These are phyloP conservation scores for Akanthomyces lecanii DNA, from an alignment of 2,329 filamentous ascomycete species.

Conservation along the genomic window DNA sequence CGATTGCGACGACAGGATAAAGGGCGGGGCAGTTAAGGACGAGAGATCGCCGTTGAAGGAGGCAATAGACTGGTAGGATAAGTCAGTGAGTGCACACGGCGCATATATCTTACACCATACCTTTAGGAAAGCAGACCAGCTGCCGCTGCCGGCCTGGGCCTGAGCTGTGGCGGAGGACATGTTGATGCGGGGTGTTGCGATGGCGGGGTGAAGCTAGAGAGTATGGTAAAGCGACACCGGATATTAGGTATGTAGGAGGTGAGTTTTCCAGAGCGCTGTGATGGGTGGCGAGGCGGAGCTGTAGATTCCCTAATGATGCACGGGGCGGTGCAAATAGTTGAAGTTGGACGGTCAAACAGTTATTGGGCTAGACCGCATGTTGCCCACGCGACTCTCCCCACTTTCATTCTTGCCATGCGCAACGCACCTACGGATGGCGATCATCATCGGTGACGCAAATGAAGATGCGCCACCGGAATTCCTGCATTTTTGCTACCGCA, in stretches of 20 bases:
- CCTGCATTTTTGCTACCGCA: neutral
- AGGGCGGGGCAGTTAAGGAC: constrained; percentile 75
- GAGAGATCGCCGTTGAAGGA: constrained; percentile 80
- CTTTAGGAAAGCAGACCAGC: constrained; percentile 52
- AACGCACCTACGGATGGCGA: neutral
- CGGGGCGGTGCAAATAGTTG: constrained; percentile 1
- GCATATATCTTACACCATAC: constrained; percentile 26
- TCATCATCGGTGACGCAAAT: constrained; percentile 11
- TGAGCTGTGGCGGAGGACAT: constrained; percentile 26
- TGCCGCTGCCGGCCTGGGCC: constrained; percentile 39
- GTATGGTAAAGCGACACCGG: neutral
- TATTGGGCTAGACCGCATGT: constrained; percentile 6
- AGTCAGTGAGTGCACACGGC: constrained; percentile 9
- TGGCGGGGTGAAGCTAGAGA: neutral
- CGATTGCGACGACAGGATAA: constrained; percentile 74
- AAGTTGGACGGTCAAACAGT: neutral
- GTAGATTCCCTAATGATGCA: neutral
- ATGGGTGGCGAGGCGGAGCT: neutral
- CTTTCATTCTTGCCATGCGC: constrained; percentile 2
- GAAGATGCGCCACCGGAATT: neutral
- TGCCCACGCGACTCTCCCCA: constrained; percentile 14
- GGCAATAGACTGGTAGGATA: constrained; percentile 58
- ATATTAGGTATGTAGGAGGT: neutral
- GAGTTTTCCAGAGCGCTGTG: neutral
- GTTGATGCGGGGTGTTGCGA: neutral